Conservation (phyloP, 75 land plant species). For the Picea glauca region DNA sequence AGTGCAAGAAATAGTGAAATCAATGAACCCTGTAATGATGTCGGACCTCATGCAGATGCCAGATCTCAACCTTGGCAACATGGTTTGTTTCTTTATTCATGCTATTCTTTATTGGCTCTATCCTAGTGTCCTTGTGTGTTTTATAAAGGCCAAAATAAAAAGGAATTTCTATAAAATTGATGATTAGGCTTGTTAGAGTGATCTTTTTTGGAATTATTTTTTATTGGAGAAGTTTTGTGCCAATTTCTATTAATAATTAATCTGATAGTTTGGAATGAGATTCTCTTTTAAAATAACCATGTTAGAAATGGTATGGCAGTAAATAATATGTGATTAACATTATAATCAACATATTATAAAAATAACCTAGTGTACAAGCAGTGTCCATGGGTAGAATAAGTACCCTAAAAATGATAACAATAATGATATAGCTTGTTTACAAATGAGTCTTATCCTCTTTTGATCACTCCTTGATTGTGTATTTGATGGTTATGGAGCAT, state of each 20-base stretch:
- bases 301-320: too few relatives aligned
- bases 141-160: neutral
- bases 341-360: too few relatives aligned
- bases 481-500: too few relatives aligned
- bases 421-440: too few relatives aligned
- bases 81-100: neutral
- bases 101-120: neutral
- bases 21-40: slow-evolving; percentile 53
- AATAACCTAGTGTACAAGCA: too few relatives aligned
- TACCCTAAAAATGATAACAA: too few relatives aligned
- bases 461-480: too few relatives aligned
- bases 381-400: too few relatives aligned
- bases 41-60: slow-evolving; percentile 37
- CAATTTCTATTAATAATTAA: neutral
- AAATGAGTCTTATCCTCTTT: too few relatives aligned
- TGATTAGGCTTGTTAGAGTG: neutral
- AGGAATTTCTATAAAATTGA: neutral
- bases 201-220: neutral
- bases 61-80: neutral
- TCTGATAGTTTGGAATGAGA: too few relatives aligned
- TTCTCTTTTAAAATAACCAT: too few relatives aligned
- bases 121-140: neutral
- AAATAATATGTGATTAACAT: too few relatives aligned
- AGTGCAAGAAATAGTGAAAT: slow-evolving; percentile 49
- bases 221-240: neutral